Evolutionary conservation across 179 eudicot genomes (phyloP), one percentile per base, ranked within the genome.

Genomic region (Nepenthes alata): DNA sequence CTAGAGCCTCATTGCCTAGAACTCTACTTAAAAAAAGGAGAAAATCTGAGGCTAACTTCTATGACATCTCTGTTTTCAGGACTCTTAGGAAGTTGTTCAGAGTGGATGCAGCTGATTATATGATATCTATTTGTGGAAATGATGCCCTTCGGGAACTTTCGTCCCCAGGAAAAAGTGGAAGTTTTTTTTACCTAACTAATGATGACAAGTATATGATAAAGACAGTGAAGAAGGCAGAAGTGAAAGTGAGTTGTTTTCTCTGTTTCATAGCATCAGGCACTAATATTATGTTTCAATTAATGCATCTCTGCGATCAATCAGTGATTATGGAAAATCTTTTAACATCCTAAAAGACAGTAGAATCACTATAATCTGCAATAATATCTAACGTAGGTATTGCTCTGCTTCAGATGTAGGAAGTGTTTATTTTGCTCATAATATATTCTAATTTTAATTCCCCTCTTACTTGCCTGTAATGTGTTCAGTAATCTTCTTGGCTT

Each of bases 131-230:
- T 50, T 89, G 98, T 59, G 98, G 96, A 37, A 83, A 86, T 70
- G 98, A 89, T 62, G 98, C 96, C 44, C 88, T 91, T 48, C 71
- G 96, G 41, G 96, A 89, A 77, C 98, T 91, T 63, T 91, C 96
- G 11, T 91, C 98, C 37, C 98, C 98, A 0, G 98, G 98, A 44
- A 91, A 91, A 72, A 91, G 98, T 81, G 96, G 98, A 70, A 84
- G 96, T 80, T 91, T 91, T 83, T 91, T 91, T 83, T 91, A 89
- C 83, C 69, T 86, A 64, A 91, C 98, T 37, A 78, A 80, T 39
- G 98, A 91, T 52, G 98, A 91, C 67, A 89, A 83, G 80, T 89
- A 88, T 80, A 91, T 91, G 98, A 91, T 91, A 47, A 91, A 91
- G 78, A 91, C 98, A 5, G 74, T 91, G 83, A 91, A 85, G 71